Conservation (phyloP, 2,329 filamentous ascomycete species). For the Beauveria medogensis region DNA sequence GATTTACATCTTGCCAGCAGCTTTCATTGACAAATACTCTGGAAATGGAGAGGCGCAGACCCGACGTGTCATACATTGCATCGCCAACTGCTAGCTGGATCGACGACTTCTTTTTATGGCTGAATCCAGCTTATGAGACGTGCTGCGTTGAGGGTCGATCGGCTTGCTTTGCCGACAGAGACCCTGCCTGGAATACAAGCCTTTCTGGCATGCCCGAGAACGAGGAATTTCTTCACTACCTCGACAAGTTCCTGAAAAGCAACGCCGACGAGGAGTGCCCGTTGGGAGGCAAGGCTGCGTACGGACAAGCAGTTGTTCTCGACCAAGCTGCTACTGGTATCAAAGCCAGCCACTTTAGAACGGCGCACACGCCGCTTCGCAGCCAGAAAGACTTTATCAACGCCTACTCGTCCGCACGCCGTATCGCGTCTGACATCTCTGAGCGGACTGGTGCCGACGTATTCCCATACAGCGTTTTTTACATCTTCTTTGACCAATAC, state of each 20-base stretch:
- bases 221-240: slow-evolving; percentile 80
- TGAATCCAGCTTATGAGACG: slow-evolving; percentile 72
- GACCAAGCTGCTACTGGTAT: slow-evolving; percentile 60
- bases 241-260: slow-evolving; percentile 71
- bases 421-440: slow-evolving; percentile 72
- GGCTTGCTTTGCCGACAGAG: slow-evolving; percentile 70
- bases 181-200: slow-evolving; percentile 82
- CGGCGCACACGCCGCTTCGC: slow-evolving; percentile 76
- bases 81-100: slow-evolving; percentile 91
- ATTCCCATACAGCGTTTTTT: slow-evolving; percentile 95
- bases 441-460: slow-evolving; percentile 67
- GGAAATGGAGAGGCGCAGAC: slow-evolving; percentile 87
- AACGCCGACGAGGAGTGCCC: slow-evolving; percentile 80
- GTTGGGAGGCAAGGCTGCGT: slow-evolving; percentile 79
- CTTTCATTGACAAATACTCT: slow-evolving; percentile 82
- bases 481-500: slow-evolving; percentile 99
- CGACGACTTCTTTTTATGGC: slow-evolving; percentile 92
- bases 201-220: slow-evolving; percentile 88
- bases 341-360: slow-evolving; percentile 83
- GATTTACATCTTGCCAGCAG: slow-evolving; percentile 81
- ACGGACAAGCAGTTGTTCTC: slow-evolving; percentile 75
- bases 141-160: slow-evolving; percentile 64
- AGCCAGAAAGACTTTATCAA: slow-evolving; percentile 90
- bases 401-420: slow-evolving; percentile 80
- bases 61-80: slow-evolving; percentile 79